Percentiles rank a stretch among this genome's conserved stretches.
Conservation (phyloP, 2,329 filamentous ascomycete genomes). For the Penicillium palitans region DNA sequence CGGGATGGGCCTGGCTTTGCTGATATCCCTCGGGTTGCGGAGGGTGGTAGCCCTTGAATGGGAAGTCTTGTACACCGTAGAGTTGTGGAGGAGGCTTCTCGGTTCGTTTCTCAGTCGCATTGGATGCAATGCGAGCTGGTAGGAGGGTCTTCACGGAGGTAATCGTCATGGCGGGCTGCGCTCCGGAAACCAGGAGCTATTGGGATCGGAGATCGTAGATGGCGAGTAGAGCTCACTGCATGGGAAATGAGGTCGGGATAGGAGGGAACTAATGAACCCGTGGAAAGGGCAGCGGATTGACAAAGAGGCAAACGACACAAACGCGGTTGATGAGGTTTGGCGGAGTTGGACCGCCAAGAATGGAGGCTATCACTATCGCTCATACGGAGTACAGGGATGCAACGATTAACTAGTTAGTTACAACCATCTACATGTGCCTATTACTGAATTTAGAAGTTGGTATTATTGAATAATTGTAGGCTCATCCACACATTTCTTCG, state of each 20-base stretch:
- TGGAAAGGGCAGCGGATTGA: conserved; percentile 1
- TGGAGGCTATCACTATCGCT: conserved; percentile 12
- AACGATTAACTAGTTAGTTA: neutral
- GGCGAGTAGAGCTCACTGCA: conserved; percentile 16
- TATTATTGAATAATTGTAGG: conserved; percentile 11
- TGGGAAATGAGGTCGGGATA: neutral
- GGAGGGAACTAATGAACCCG: neutral
- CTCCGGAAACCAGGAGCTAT: conserved; percentile 27
- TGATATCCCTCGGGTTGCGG: conserved; percentile 68
- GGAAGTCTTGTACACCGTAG: conserved; percentile 58
- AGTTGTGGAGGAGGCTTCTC: conserved; percentile 57
- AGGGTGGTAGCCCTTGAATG: conserved; percentile 60
- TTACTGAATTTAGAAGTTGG: neutral
- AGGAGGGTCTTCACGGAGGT: conserved; percentile 41
- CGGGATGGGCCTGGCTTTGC: conserved; percentile 61
- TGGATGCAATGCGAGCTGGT: conserved; percentile 41
- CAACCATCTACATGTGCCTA: neutral
- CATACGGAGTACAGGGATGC: neutral
- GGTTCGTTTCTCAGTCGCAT: conserved; percentile 48
- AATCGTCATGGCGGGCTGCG: conserved; percentile 45
- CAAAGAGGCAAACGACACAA: conserved; percentile 3
- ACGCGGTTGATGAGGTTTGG: conserved; percentile 13
- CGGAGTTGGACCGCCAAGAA: conserved; percentile 18
- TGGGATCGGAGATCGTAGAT: conserved; percentile 14
- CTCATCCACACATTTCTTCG: conserved; percentile 14